Conservation (phyloP, 495 filamentous ascomycete species). For the Chaetomidium leptoderma region DNA sequence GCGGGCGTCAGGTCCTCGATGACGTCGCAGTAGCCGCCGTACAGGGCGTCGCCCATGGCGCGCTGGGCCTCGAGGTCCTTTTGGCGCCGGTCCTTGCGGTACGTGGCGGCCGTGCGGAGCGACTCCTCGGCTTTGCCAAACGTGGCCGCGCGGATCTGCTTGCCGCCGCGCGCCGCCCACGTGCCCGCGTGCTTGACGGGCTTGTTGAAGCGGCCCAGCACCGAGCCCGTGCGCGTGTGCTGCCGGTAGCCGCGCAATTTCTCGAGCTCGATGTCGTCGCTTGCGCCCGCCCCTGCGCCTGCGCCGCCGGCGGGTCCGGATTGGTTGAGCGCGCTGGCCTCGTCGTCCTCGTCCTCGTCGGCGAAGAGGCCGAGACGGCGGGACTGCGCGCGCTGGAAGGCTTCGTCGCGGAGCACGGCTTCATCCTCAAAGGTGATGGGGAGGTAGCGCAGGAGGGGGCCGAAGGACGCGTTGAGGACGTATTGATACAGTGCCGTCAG, state of each 20-base stretch:
- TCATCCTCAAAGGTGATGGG: constrained; percentile 96
- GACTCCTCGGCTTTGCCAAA: constrained; percentile 40
- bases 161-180: constrained; percentile 46
- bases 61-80: constrained; percentile 65
- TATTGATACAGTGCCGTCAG: constrained; percentile 78
- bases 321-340: constrained; percentile 20
- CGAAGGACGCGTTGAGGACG: constrained; percentile 79
- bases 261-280: constrained; percentile 58
- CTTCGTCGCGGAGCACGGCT: constrained; percentile 80
- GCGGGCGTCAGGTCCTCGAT: constrained; percentile 91
- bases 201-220: constrained; percentile 29
- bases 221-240: constrained; percentile 20
- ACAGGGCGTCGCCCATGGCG: constrained; percentile 71
- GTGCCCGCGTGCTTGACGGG: constrained; percentile 43
- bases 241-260: constrained; percentile 26
- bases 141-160: constrained; percentile 39
- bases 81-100: constrained; percentile 39
- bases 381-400: constrained; percentile 75
- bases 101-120: constrained; percentile 35
- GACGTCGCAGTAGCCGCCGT: constrained; percentile 81
- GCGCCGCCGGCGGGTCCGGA: not conserved
- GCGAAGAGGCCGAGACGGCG: constrained; percentile 52
- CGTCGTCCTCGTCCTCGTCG: constrained; percentile 46
- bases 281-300: not conserved
- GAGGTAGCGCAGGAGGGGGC: constrained; percentile 79